Evolutionary conservation across 176 grass and related monocot species (phyloP).

Genomic region (Lolium perenne): DNA sequence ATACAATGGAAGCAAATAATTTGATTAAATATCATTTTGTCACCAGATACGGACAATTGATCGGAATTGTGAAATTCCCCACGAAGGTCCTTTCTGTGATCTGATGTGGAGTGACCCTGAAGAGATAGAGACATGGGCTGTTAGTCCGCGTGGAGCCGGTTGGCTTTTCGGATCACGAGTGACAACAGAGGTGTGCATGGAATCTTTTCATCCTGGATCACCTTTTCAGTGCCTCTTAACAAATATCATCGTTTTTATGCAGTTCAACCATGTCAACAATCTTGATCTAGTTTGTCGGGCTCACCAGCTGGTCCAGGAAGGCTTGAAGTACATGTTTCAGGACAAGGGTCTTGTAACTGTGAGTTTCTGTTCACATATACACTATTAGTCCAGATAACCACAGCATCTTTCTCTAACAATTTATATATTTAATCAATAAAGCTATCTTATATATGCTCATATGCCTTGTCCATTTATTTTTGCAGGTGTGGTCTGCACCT

Average conservation of each 20-base stretch:
- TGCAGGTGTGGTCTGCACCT: slow-evolving; percentile 96
- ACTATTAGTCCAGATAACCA: slow-evolving; percentile 6
- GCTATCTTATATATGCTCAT: not conserved
- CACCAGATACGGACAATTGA: slow-evolving; percentile 89
- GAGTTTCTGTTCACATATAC: slow-evolving; percentile 46
- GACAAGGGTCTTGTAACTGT: slow-evolving; percentile 99
- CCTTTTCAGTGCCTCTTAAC: slow-evolving; percentile 6
- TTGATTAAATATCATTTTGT: slow-evolving; percentile 26
- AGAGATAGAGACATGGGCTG: slow-evolving; percentile 98
- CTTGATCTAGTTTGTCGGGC: slow-evolving; percentile 96
- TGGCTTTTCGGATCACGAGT: slow-evolving; percentile 97
- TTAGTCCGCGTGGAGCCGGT: slow-evolving; percentile 95
- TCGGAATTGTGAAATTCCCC: slow-evolving; percentile 98
- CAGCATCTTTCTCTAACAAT: not conserved
- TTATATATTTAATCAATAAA: not conserved
- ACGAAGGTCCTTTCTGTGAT: slow-evolving; percentile 97
- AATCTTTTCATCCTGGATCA: slow-evolving; percentile 4
- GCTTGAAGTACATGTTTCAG: slow-evolving; percentile 99
- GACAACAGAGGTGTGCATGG: slow-evolving; percentile 79
- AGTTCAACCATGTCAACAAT: slow-evolving; percentile 98
- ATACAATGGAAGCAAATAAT: slow-evolving; percentile 30
- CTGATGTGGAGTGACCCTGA: slow-evolving; percentile 99
- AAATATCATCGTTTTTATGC: slow-evolving; percentile 31
- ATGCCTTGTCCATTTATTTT: slow-evolving; percentile 25
- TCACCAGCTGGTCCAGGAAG: slow-evolving; percentile 98